phyloP scores from a whole-genome alignment of 768 basidiomycete genomes.

The Suillus plorans region DNA sequence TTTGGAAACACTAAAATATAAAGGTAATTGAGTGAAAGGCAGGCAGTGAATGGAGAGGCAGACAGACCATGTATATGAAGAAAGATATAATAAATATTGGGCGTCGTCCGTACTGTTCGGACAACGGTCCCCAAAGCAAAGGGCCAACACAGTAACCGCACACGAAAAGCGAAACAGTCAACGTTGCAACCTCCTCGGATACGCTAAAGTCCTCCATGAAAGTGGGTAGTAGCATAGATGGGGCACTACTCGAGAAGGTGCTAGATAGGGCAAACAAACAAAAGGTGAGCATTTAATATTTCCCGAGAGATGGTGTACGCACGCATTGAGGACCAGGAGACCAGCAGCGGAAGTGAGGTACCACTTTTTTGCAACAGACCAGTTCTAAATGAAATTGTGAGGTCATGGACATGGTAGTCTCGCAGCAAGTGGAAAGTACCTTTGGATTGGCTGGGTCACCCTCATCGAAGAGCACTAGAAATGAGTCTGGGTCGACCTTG shows the following conservation, averaged over 20 bases:
- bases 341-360: slow-evolving; percentile 50
- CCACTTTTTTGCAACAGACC: slow-evolving; percentile 47
- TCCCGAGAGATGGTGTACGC: slow-evolving; percentile 17
- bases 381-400: slow-evolving; percentile 38
- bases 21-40: slow-evolving; percentile 4
- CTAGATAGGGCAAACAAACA: slow-evolving; percentile 28
- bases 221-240: slow-evolving; percentile 46
- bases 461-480: slow-evolving; percentile 30
- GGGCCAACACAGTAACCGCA: slow-evolving; percentile 70
- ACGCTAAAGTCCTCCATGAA: slow-evolving; percentile 49
- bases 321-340: slow-evolving; percentile 57
- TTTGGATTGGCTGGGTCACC: slow-evolving; percentile 48
- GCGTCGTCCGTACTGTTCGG: slow-evolving; percentile 55
- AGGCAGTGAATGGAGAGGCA: not conserved
- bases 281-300: not conserved
- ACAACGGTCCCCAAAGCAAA: slow-evolving; percentile 58
- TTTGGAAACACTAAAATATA: slow-evolving; percentile 49
- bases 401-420: slow-evolving; percentile 7
- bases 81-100: slow-evolving; percentile 58
- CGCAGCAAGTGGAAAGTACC: slow-evolving; percentile 27
- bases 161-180: slow-evolving; percentile 63
- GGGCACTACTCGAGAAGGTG: slow-evolving; percentile 63
- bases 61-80: slow-evolving; percentile 50
- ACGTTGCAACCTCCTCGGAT: slow-evolving; percentile 48
- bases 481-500: slow-evolving; percentile 21